Evolutionary conservation across 1,284 basidiomycete genomes (phyloP).

Genomic region (Puccinia triticina): DNA sequence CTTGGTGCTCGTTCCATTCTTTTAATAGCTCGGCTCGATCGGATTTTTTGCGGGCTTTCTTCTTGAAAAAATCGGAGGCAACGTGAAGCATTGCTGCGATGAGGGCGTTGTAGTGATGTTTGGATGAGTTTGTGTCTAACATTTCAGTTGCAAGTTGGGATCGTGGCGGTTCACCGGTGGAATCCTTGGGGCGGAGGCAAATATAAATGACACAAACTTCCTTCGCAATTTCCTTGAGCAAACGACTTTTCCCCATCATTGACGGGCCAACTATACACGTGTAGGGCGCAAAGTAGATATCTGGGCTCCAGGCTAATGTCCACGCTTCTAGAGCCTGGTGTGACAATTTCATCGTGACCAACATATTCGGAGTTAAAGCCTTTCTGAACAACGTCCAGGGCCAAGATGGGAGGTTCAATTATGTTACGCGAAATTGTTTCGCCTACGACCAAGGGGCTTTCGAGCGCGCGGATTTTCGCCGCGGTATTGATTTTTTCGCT

Average conservation of each 20-base stretch:
- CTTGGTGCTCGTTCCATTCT: neutral
- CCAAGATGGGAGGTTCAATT: neutral
- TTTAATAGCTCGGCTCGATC: neutral
- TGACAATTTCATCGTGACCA: neutral
- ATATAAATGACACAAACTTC: conserved; percentile 15
- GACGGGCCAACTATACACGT: neutral
- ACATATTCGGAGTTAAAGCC: neutral
- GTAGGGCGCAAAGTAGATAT: neutral
- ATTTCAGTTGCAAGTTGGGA: neutral
- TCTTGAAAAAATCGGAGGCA: neutral
- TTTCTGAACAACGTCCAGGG: neutral
- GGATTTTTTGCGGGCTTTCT: neutral
- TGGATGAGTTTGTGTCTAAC: neutral
- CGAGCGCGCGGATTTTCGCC: neutral
- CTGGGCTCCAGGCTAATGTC: neutral
- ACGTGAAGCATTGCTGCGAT: neutral
- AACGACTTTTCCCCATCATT: neutral
- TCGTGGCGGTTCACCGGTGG: neutral
- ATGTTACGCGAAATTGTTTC: neutral
- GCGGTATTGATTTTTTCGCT: neutral
- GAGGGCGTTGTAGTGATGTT: neutral
- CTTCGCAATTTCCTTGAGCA: neutral
- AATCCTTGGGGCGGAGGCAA: neutral
- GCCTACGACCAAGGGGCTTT: neutral
- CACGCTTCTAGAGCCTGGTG: neutral